Conservation (phyloP, 495 filamentous ascomycete species). For the Talaromyces adpressus region DNA sequence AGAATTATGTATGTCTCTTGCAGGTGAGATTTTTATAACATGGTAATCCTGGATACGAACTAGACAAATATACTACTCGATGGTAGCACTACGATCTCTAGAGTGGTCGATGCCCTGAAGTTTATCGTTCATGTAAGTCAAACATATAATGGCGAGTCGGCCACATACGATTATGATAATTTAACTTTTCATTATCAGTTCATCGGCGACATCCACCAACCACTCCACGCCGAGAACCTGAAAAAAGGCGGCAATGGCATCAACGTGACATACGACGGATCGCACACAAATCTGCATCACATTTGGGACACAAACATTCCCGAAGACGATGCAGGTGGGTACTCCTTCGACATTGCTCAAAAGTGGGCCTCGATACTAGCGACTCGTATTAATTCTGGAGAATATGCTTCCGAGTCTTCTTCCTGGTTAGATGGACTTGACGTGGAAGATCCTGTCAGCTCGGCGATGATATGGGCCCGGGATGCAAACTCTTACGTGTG, state of each 20-base stretch:
- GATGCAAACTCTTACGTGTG: slow-evolving; percentile 55
- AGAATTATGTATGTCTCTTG: slow-evolving; percentile 43
- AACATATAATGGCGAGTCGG: too few relatives aligned
- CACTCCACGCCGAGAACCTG: slow-evolving; percentile 35
- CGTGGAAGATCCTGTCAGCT: slow-evolving; percentile 24
- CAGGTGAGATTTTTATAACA: too few relatives aligned
- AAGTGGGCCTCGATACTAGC: too few relatives aligned
- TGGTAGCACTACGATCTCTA: slow-evolving; percentile 13
- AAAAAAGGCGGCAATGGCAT: too few relatives aligned
- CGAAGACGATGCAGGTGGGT: too few relatives aligned
- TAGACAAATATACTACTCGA: slow-evolving; percentile 27
- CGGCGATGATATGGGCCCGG: slow-evolving; percentile 45
- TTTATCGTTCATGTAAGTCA: slow-evolving; percentile 50
- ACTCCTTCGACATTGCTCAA: too few relatives aligned
- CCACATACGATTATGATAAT: too few relatives aligned
- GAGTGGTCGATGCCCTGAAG: slow-evolving; percentile 30
- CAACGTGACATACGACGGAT: too few relatives aligned
- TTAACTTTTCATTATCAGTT: slow-evolving; percentile 26
- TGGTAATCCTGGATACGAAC: background rate
- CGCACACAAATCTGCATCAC: too few relatives aligned
- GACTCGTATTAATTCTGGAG: background rate
- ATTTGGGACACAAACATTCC: too few relatives aligned
- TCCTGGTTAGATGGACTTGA: slow-evolving; percentile 43
- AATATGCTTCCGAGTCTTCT: slow-evolving; percentile 39
- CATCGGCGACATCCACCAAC: slow-evolving; percentile 57